Percentiles rank a stretch among this genome's conserved stretches.
Conservation (phyloP, 352 stramenopile genomes). For the Phytopythium helicoides region DNA sequence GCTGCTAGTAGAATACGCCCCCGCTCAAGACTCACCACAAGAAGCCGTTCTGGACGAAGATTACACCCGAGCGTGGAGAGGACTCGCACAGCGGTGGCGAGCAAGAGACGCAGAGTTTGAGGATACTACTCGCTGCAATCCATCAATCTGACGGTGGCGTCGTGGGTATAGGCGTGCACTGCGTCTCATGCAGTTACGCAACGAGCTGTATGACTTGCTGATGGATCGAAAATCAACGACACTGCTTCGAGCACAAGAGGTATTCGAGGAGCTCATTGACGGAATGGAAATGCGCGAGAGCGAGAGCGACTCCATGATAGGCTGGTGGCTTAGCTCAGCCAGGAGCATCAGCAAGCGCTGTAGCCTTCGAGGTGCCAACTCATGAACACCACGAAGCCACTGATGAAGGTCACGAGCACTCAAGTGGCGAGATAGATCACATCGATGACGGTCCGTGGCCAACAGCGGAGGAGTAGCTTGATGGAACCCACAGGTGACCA, state of each 20-base stretch:
- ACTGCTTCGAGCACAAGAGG: slow-evolving; percentile 32
- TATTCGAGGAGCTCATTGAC: slow-evolving; percentile 31
- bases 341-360: too few relatives aligned
- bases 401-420: too few relatives aligned
- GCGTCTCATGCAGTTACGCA: slow-evolving; percentile 43
- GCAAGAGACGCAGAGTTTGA: slow-evolving; percentile 51
- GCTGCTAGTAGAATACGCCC: neutral
- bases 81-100: slow-evolving; percentile 56
- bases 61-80: slow-evolving; percentile 42
- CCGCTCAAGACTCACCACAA: neutral
- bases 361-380: too few relatives aligned
- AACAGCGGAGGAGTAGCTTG: too few relatives aligned
- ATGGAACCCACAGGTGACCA: too few relatives aligned
- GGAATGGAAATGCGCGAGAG: slow-evolving; percentile 1
- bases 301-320: neutral
- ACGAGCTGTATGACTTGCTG: slow-evolving; percentile 57
- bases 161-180: slow-evolving; percentile 2
- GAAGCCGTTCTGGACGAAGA: slow-evolving; percentile 7
- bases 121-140: slow-evolving; percentile 39
- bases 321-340: too few relatives aligned
- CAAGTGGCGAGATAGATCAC: too few relatives aligned
- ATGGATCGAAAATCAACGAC: slow-evolving; percentile 19
- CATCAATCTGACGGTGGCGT: slow-evolving; percentile 14
- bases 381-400: too few relatives aligned
- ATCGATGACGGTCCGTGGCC: too few relatives aligned